Conservation (phyloP, 2,329 filamentous ascomycete genomes). For the Botryotinia calthae region DNA sequence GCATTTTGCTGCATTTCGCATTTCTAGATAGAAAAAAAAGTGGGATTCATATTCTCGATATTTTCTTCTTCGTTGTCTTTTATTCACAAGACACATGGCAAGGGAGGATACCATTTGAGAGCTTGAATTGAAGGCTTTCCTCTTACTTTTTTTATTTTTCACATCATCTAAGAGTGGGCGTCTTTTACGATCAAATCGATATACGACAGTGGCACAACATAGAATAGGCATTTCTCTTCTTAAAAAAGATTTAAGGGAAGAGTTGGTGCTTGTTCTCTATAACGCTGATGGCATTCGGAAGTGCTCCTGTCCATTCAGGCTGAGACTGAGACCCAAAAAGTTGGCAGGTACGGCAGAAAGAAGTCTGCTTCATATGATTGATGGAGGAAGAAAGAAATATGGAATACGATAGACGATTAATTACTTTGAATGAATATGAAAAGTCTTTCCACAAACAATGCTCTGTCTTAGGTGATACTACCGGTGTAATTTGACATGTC, state of each 20-base stretch:
- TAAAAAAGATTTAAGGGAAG: constrained; percentile 25
- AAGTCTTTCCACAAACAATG: constrained; percentile 15
- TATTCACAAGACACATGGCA: constrained; percentile 19
- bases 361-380: constrained; percentile 20
- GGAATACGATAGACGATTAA: constrained; percentile 1
- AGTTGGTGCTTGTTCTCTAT: constrained; percentile 29
- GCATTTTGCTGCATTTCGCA: constrained; percentile 25
- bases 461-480: background rate
- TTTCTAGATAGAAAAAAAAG: constrained; percentile 36
- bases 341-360: constrained; percentile 11
- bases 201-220: constrained; percentile 19
- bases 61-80: constrained; percentile 23
- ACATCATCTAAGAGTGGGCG: constrained; percentile 34
- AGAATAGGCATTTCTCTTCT: constrained; percentile 28
- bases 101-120: constrained; percentile 23
- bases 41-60: constrained; percentile 30
- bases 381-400: constrained; percentile 19
- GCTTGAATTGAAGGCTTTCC: constrained; percentile 25
- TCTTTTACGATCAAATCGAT: constrained; percentile 22
- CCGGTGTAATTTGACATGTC: background rate
- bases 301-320: constrained; percentile 41
- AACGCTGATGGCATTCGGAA: constrained; percentile 41
- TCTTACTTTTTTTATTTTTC: constrained; percentile 28
- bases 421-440: constrained; percentile 16
- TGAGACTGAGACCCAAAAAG: constrained; percentile 24